Conservation (phyloP, 2,329 filamentous ascomycete genomes). For the Pseudocercospora pini-densiflorae region DNA sequence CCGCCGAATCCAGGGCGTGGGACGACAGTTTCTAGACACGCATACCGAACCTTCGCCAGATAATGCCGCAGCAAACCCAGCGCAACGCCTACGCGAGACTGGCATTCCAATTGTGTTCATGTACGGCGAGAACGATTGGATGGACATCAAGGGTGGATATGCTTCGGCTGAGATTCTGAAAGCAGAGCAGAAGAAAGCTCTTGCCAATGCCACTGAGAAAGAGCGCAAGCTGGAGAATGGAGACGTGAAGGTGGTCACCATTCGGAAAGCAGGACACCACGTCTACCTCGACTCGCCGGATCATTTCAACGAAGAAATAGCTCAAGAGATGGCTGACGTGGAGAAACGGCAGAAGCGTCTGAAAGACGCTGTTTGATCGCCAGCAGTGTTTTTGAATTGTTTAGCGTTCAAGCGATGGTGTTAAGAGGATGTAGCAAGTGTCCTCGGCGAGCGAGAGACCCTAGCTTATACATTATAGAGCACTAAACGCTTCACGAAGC, state of each 20-base stretch:
- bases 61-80: constrained; percentile 57
- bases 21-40: constrained; percentile 64
- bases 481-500: neutral
- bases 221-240: constrained; percentile 76
- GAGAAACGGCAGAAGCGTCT: constrained; percentile 45
- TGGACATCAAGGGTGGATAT: constrained; percentile 87
- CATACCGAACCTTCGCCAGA: constrained; percentile 38
- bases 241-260: constrained; percentile 78
- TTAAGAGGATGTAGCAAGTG: neutral
- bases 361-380: constrained; percentile 1
- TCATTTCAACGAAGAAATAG: constrained; percentile 69
- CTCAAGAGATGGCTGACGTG: constrained; percentile 70
- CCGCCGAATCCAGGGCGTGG: constrained; percentile 82
- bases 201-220: constrained; percentile 65
- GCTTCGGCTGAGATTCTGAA: constrained; percentile 81
- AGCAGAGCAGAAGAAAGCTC: constrained; percentile 63
- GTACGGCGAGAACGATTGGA: constrained; percentile 99
- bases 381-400: neutral
- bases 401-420: constrained; percentile 4
- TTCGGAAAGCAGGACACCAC: constrained; percentile 73
- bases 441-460: neutral
- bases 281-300: constrained; percentile 72
- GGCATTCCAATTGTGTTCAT: constrained; percentile 79
- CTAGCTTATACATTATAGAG: neutral
- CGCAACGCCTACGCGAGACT: constrained; percentile 63